Base-by-base conservation (phyloP, 2,329 filamentous ascomycete species). In the Westerdykella sp. region DNA sequence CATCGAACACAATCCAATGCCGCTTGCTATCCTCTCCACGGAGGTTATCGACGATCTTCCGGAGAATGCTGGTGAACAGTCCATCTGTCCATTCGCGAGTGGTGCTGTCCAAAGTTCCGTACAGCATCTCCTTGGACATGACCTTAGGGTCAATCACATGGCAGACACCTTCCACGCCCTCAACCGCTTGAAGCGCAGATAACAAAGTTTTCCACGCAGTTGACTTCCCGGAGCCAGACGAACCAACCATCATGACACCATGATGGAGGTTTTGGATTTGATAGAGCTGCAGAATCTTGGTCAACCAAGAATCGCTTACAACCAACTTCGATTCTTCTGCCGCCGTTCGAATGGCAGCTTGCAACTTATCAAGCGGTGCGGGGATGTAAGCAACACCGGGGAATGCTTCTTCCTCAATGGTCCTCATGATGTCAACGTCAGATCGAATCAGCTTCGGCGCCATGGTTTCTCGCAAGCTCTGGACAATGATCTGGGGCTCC, bases 221-320 rank as follows among this genome's bases (percentile, higher is more conserved):
- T 34, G 93, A 96, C 71, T 99, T 99, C 63, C 94, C 94, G 37
- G 91, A 85, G n/a, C 94, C 93, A 23, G 94, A 96, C 61, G 87
- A 89, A 50, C 93, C 93, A 9, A 99, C 93, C 93, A 98, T 97
- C 94, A 99, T 99, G 22, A 99, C 93, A 84, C 93, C 93, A 56
- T 99, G 93, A 61, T 99, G 93, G 45, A 98, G 89, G 53, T 84
- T 86, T 68, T 97, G 93, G 50, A 99, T 99, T 67, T 99, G 93
- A 66, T 95, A 97, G 2, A 98, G 79, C 66, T 99, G 93, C 7
- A 98, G 76, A 28, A 95, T 83, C 72, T 99, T 99, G 45, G 87
- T 93, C 80, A 97, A 89, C 94, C 94, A 99, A 37, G 84, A 83
- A 43, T 97, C 90, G 45, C 84, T 96, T 54, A 94, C 85, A 7